Evolutionary conservation across 139 green algal genomes (phyloP).

Genomic region (Closterium sp.): DNA sequence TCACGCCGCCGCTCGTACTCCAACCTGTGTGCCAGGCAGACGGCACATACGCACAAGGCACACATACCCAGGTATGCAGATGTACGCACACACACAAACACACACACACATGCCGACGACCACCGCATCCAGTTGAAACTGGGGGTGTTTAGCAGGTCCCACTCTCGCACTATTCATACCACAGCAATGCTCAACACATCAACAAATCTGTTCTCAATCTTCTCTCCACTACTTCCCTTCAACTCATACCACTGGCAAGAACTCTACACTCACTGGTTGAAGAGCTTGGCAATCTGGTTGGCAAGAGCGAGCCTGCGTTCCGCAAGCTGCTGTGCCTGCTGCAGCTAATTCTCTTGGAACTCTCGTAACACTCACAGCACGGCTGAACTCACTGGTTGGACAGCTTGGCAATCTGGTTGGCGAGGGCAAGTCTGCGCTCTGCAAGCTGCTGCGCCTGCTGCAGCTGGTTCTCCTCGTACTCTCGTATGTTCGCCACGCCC

Average conservation of each 20-base stretch:
- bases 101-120: neutral
- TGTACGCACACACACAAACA: neutral
- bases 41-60: neutral
- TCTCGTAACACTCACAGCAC: slow-evolving; percentile 79
- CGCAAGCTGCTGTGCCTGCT: slow-evolving; percentile 52
- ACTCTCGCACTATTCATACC: too few relatives aligned
- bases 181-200: too few relatives aligned
- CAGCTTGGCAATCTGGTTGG: slow-evolving; percentile 54
- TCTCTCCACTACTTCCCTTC: too few relatives aligned
- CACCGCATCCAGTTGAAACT: neutral
- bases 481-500: slow-evolving; percentile 79
- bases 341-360: slow-evolving; percentile 76
- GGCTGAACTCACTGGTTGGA: slow-evolving; percentile 73
- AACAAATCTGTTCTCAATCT: too few relatives aligned
- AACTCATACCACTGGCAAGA: too few relatives aligned
- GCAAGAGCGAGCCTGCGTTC: slow-evolving; percentile 45
- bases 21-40: slow-evolving; percentile 44
- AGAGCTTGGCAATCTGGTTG: slow-evolving; percentile 54
- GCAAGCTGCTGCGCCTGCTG: slow-evolving; percentile 55
- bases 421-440: slow-evolving; percentile 44
- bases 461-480: slow-evolving; percentile 80
- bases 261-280: slow-evolving; percentile 47
- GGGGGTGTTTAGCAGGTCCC: too few relatives aligned
- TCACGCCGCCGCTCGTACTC: slow-evolving; percentile 67
- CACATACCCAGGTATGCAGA: neutral